Percentiles rank a stretch among this genome's conserved stretches.
Evolutionary conservation across 192 early-diverging fungal species (phyloP).

Genomic region (Coemansia sp.): DNA sequence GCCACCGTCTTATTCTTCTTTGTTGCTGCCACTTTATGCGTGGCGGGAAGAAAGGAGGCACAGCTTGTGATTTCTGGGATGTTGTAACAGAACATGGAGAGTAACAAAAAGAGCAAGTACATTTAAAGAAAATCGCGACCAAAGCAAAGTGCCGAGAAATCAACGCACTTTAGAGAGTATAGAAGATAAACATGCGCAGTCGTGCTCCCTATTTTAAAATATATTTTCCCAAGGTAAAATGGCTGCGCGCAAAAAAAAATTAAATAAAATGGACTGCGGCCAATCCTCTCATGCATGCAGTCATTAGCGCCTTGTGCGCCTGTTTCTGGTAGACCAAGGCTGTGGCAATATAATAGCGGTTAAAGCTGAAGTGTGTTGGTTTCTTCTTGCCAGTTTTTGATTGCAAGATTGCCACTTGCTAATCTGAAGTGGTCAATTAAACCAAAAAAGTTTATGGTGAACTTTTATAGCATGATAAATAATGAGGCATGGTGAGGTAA

Average conservation of each 20-base stretch:
- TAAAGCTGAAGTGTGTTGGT: too few relatives aligned
- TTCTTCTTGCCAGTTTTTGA: too few relatives aligned
- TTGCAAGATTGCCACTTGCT: too few relatives aligned
- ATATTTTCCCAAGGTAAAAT: neutral
- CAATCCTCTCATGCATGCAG: constrained; percentile 3
- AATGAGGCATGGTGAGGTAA: too few relatives aligned
- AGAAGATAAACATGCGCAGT: neutral
- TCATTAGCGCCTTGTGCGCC: neutral
- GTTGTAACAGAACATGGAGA: neutral
- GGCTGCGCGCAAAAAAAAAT: neutral
- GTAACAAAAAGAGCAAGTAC: too few relatives aligned
- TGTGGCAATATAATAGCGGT: too few relatives aligned
- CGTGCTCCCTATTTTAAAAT: neutral
- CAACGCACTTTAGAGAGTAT: neutral
- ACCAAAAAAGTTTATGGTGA: too few relatives aligned
- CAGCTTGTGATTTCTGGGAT: constrained; percentile 5
- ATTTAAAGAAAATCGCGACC: neutral
- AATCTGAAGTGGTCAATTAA: too few relatives aligned
- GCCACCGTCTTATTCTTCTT: neutral
- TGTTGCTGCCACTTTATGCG: neutral
- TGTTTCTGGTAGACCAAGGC: too few relatives aligned
- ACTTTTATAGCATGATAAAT: too few relatives aligned
- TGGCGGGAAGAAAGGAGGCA: neutral
- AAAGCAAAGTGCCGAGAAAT: constrained; percentile 9
- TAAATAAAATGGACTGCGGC: neutral